Percentiles rank a stretch among this genome's conserved stretches.
These are phyloP conservation scores for Vitis amurensis DNA, from an alignment of 164 flowering plant genomes.

Conservation along the genomic window DNA sequence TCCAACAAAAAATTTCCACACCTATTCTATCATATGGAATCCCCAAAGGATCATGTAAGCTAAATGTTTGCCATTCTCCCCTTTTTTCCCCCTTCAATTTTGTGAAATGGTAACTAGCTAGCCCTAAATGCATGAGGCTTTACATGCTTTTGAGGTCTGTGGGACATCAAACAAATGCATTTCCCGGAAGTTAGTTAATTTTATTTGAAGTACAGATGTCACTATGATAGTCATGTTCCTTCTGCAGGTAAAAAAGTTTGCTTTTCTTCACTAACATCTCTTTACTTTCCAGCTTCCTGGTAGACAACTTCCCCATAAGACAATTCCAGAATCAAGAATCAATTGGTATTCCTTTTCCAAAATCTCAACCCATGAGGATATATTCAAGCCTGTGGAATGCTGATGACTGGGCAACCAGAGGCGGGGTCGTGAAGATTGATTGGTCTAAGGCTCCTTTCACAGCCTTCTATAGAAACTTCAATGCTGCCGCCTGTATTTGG, in stretches of 20 bases:
- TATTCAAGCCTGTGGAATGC: slow-evolving; percentile 26
- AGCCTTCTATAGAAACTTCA: slow-evolving; percentile 18
- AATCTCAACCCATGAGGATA: slow-evolving; percentile 21
- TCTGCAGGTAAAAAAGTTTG: too few species aligned
- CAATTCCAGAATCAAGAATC: slow-evolving; percentile 15
- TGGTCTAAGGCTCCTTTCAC: slow-evolving; percentile 30
- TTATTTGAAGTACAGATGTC: too few species aligned
- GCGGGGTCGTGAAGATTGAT: slow-evolving; percentile 23
- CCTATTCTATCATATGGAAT: slow-evolving; percentile 24
- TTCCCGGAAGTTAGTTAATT: too few species aligned
- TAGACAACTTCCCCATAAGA: slow-evolving; percentile 21
- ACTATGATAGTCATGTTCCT: too few species aligned
- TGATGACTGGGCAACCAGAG: slow-evolving; percentile 27
- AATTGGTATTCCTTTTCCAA: slow-evolving; percentile 19
- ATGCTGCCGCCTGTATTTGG: slow-evolving; percentile 1
- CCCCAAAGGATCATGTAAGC: slow-evolving; percentile 21
- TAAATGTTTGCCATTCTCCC: neutral
- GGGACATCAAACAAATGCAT: too few species aligned
- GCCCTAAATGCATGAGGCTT: too few species aligned
- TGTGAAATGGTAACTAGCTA: too few species aligned
- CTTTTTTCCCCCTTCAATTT: too few species aligned
- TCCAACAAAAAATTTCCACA: slow-evolving; percentile 23
- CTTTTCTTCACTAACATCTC: neutral
- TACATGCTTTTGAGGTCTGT: too few species aligned
- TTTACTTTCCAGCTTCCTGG: slow-evolving; percentile 12